Percentiles rank a stretch among this genome's conserved stretches.
These are phyloP conservation scores for Trichosporon sp. DNA, from an alignment of 1,284 basidiomycete species.

Conservation along the genomic window DNA sequence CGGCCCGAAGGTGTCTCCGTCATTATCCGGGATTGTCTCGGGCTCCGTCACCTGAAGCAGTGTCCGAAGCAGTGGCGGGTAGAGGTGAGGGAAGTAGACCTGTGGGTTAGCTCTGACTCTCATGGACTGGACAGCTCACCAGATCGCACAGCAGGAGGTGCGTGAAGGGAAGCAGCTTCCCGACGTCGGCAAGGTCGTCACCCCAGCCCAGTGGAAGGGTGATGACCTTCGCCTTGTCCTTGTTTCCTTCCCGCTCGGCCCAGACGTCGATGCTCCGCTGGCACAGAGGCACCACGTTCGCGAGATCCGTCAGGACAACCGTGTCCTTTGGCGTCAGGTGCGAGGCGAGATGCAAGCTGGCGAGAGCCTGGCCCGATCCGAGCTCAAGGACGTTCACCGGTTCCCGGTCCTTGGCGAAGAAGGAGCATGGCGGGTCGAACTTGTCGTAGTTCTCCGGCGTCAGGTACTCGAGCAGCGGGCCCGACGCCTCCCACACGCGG, in stretches of 20 bases:
- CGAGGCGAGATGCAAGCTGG: constrained; percentile 37
- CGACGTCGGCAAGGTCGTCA: constrained; percentile 18
- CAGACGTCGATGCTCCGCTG: constrained; percentile 29
- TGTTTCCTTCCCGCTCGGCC: constrained; percentile 5
- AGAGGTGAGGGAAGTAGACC: constrained; percentile 48
- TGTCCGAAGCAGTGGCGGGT: constrained; percentile 40
- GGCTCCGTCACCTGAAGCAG: constrained; percentile 40
- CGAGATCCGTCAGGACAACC: constrained; percentile 43
- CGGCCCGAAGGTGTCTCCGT: constrained; percentile 31
- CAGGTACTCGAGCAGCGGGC: constrained; percentile 40
- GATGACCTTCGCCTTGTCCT: constrained; percentile 16
- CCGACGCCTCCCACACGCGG: constrained; percentile 45
- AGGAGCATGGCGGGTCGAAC: constrained; percentile 40
- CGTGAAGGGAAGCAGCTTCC: constrained; percentile 26
- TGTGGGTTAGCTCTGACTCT: constrained; percentile 13
- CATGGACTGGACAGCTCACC: constrained; percentile 23
- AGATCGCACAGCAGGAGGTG: constrained; percentile 47
- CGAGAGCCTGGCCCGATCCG: constrained; percentile 45
- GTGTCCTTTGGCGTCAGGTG: constrained; percentile 26
- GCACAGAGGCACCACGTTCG: constrained; percentile 41
- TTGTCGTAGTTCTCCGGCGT: constrained; percentile 19
- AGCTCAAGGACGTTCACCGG: constrained; percentile 38
- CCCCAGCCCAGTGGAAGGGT: constrained; percentile 42
- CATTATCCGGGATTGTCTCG: constrained; percentile 10
- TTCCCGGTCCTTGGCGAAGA: constrained; percentile 19